Conservation (phyloP, 164 flowering plant genomes). For the Aristolochia contorta region DNA sequence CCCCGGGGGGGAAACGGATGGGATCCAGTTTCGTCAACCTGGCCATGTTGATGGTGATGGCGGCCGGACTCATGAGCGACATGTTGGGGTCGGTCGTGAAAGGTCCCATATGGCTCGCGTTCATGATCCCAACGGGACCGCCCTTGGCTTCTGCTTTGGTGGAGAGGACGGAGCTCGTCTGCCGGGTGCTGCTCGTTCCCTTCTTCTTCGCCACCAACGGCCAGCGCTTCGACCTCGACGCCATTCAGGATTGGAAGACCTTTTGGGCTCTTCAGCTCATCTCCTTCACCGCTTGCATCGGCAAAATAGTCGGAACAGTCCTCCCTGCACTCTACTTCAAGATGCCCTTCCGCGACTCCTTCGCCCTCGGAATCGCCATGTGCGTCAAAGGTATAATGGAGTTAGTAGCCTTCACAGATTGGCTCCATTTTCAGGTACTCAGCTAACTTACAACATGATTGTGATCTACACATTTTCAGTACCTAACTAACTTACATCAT, state of each 20-base stretch:
- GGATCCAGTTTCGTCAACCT: not conserved
- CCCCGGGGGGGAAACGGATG: constrained; percentile 27
- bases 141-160: not conserved
- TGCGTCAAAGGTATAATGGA: not conserved
- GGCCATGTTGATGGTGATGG: not conserved
- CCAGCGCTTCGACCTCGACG: not conserved
- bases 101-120: not conserved
- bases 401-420: constrained; percentile 34
- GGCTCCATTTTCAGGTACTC: constrained; percentile 7
- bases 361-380: not conserved
- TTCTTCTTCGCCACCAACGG: not conserved
- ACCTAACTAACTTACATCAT: no score
- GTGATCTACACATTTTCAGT: no score
- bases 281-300: not conserved
- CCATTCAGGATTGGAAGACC: not conserved
- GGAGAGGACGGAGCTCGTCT: not conserved
- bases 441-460: no score
- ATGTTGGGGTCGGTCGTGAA: not conserved
- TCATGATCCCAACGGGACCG: not conserved
- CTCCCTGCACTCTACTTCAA: not conserved
- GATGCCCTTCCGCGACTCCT: not conserved
- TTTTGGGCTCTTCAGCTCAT: not conserved
- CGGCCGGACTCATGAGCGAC: not conserved
- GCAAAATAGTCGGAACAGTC: not conserved
- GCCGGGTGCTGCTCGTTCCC: not conserved